Conservation (phyloP, 1,139 yeast genomes). For the Pichia sp. region DNA sequence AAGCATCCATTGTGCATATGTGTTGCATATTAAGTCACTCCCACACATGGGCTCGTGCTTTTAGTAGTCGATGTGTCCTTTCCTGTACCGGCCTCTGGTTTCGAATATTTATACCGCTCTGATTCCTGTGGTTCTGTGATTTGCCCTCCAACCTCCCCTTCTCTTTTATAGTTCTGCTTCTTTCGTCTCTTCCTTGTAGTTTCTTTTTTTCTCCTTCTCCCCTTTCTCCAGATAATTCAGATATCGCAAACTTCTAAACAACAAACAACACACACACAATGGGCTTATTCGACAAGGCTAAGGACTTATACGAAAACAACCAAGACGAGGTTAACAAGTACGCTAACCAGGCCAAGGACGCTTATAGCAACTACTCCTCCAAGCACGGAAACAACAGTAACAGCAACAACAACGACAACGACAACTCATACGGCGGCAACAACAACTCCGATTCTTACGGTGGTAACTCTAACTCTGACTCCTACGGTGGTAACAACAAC, state of each 20-base stretch:
- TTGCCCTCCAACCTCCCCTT: not conserved
- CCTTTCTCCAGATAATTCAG: not conserved
- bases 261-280: conserved; percentile 17
- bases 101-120: not conserved
- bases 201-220: not conserved
- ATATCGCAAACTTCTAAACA: not conserved
- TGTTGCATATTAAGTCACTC: not conserved
- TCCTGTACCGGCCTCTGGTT: not conserved
- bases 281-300: conserved; percentile 30
- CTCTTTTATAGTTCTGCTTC: not conserved
- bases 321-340: conserved; percentile 8
- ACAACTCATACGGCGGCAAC: conserved; percentile 16
- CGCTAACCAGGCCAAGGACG: conserved; percentile 23
- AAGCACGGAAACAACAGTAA: conserved; percentile 12
- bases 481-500: conserved; percentile 18
- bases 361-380: conserved; percentile 17
- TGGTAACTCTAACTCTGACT: conserved; percentile 4
- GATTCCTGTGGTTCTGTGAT: not conserved
- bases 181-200: not conserved
- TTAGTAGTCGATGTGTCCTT: not conserved
- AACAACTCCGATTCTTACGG: conserved; percentile 17
- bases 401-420: conserved; percentile 14
- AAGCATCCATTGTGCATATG: not conserved
- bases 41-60: not conserved
- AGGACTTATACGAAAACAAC: conserved; percentile 27